phyloP scores from a whole-genome alignment of 2,329 filamentous ascomycete genomes.

The Coniochaeta prunicola region DNA sequence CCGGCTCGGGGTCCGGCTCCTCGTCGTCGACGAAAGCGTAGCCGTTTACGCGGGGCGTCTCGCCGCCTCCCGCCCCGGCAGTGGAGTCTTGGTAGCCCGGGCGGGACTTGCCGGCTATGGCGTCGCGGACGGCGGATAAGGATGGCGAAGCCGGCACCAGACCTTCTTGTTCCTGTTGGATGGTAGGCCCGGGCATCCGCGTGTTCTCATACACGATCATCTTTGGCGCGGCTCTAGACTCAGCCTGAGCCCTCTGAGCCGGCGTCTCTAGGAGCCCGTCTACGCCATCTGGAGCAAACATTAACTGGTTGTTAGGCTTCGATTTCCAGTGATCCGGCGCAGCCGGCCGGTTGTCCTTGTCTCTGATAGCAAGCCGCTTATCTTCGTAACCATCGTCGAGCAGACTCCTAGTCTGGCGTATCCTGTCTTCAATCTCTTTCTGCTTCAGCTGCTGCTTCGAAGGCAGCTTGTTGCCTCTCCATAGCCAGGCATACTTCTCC shows the following conservation, averaged over 20 bases:
- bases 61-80: constrained; percentile 44
- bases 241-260: constrained; percentile 59
- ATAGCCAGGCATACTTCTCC: constrained; percentile 84
- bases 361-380: constrained; percentile 56
- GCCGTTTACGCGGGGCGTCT: constrained; percentile 86
- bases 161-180: constrained; percentile 23
- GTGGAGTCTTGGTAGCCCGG: constrained; percentile 54
- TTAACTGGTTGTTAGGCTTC: constrained; percentile 71
- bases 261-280: constrained; percentile 55
- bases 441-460: constrained; percentile 71
- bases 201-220: constrained; percentile 79
- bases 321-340: constrained; percentile 70
- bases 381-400: constrained; percentile 50
- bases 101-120: constrained; percentile 67
- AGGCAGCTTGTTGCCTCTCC: constrained; percentile 78
- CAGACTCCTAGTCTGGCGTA: constrained; percentile 38
- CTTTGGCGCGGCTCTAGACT: constrained; percentile 69
- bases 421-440: constrained; percentile 50
- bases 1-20: constrained; percentile 39
- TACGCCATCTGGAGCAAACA: constrained; percentile 70
- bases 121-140: constrained; percentile 75
- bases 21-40: constrained; percentile 92
- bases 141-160: constrained; percentile 68
- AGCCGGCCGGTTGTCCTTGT: constrained; percentile 65
- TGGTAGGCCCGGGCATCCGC: constrained; percentile 52